A percentile compares a stretch with the other conserved stretches of the same genome.
phyloP scores from a whole-genome alignment of 2,329 filamentous ascomycete genomes.

The Beauveria sp. region DNA sequence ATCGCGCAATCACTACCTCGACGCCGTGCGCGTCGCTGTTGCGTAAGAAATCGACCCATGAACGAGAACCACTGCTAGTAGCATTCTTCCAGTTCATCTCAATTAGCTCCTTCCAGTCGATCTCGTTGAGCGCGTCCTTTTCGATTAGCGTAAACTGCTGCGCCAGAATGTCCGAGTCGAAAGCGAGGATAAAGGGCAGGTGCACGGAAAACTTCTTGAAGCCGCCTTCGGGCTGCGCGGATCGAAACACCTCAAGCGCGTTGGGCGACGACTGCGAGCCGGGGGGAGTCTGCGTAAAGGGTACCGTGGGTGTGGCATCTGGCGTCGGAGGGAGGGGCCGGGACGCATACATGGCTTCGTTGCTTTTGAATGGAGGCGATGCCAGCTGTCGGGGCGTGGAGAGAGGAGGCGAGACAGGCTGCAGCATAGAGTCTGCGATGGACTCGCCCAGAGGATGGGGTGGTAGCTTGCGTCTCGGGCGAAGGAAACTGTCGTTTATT shows the following conservation, averaged over 20 bases:
- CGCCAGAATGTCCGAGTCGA: conserved; percentile 69
- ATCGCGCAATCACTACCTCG: conserved; percentile 76
- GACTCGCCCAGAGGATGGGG: conserved; percentile 26
- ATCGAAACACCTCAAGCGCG: conserved; percentile 24
- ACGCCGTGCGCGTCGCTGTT: conserved; percentile 66
- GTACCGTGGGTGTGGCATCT: conserved; percentile 38
- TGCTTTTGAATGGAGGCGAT: background rate
- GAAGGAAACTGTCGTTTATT: background rate
- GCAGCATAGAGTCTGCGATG: conserved; percentile 1
- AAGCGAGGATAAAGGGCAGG: conserved; percentile 72
- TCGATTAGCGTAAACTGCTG: conserved; percentile 82
- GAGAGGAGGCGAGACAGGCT: conserved; percentile 7
- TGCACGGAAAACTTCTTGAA: conserved; percentile 46
- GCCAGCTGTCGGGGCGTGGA: conserved; percentile 7
- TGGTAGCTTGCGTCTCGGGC: conserved; percentile 22
- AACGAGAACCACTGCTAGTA: conserved; percentile 55
- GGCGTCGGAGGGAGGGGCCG: conserved; percentile 44
- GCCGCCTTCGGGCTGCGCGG: conserved; percentile 23
- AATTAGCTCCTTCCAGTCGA: conserved; percentile 82
- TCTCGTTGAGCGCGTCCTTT: conserved; percentile 77
- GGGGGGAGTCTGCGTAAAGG: conserved; percentile 23
- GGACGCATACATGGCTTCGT: conserved; percentile 4
- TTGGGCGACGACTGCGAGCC: background rate
- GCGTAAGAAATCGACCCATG: conserved; percentile 76
- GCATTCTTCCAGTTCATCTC: conserved; percentile 75